Evolutionary conservation across 2,329 filamentous ascomycete species (phyloP).

Genomic region (Aschersonia sp.): DNA sequence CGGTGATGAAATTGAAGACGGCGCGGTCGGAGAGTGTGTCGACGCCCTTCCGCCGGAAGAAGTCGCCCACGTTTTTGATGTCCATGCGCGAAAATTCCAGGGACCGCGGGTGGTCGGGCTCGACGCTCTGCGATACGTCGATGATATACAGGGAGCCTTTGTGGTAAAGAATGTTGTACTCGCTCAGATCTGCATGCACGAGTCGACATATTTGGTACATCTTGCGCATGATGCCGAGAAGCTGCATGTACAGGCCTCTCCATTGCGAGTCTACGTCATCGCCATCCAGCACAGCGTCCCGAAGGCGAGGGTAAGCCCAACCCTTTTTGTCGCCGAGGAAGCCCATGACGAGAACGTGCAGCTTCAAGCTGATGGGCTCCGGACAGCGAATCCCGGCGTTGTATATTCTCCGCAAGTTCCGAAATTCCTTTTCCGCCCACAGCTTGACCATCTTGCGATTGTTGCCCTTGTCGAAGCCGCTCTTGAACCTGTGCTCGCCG

Average conservation of each 20-base stretch:
- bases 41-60: conserved; percentile 77
- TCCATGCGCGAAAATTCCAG: conserved; percentile 95
- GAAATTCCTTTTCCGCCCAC: conserved; percentile 97
- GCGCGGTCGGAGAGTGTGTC: conserved; percentile 63
- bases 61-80: conserved; percentile 91
- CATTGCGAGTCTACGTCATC: conserved; percentile 59
- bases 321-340: conserved; percentile 83
- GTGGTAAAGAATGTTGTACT: conserved; percentile 95
- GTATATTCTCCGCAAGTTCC: conserved; percentile 77
- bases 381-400: conserved; percentile 78
- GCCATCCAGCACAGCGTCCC: conserved; percentile 64
- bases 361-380: conserved; percentile 73
- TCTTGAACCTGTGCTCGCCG: conserved; percentile 82
- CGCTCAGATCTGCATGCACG: conserved; percentile 91
- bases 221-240: conserved; percentile 76
- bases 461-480: conserved; percentile 85
- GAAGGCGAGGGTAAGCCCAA: conserved; percentile 73
- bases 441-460: conserved; percentile 95
- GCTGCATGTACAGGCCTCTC: conserved; percentile 65
- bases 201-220: conserved; percentile 87
- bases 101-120: conserved; percentile 86
- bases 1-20: conserved; percentile 74
- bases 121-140: conserved; percentile 93
- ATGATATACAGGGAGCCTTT: conserved; percentile 77
- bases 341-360: conserved; percentile 92